Base-by-base conservation (phyloP, 2,329 filamentous ascomycete genomes). In the Ceratocystis ficicola region DNA sequence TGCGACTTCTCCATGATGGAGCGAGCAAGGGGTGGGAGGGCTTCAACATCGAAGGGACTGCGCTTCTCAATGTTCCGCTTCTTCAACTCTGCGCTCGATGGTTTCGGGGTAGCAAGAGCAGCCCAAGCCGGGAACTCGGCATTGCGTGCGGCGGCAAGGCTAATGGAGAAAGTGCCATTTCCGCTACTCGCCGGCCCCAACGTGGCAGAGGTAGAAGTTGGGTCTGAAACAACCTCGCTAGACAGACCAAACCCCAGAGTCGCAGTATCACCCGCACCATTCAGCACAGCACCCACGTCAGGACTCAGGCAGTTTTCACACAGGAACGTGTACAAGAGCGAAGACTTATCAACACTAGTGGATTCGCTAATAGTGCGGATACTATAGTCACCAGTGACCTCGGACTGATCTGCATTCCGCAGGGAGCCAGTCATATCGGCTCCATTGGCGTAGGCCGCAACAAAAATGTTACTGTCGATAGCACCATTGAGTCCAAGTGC, bases 311-410 rank as follows among this genome's bases (percentile, higher is more conserved):
- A 76, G 10, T 71, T 71, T 57, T 76, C 72, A 71, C 77, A 80
- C 5, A 80, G 72, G 70, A 80, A 80, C 0, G 78, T 80, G 69
- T 77, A 79, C 0, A 75, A 75, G 63, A 78, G 75, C 67, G 75
- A 75, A 0, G 76, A 77, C 60, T 69, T 71, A 71, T 78, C 79
- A 66, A 77, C 74, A 41, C 73, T 74, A 5, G 76, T 78, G 1
- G 74, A 77, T n/a, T 74, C 74, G 4, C 74, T 69, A 52, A 80
- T 78, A 17, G 77, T 73, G 1, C 70, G 70, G 6, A 77, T 73
- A 1, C 73, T 71, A 67, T 79, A 79, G 32, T 73, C 69, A 2
- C 77, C 77, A 1, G 73, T 73, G 5, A 76, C 74, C 48, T 78
- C 75, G n/a, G 77, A 72, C 32, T 78, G 78, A 64, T 76, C 75